Evolutionary conservation across 345 rosid genomes (phyloP), one percentile per base, ranked within the genome.

Genomic region (Abelmoschus esculentus): DNA sequence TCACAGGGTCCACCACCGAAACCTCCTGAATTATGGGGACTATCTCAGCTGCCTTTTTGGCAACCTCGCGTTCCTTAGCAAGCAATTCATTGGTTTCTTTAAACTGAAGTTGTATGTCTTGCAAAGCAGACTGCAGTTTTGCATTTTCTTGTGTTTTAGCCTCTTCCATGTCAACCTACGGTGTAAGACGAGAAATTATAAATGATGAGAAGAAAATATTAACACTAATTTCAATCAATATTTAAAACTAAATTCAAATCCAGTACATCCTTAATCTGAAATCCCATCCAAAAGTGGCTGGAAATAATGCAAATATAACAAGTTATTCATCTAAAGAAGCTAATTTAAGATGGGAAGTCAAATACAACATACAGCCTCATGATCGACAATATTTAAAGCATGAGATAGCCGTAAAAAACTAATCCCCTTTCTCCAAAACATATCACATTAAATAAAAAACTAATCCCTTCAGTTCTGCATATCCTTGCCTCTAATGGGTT

Each of bases 151-250:
- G 97, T 14, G 82, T 92, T 82, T 95, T 92, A 68, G 97, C 83
- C 78, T 91, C 99, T 86, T 95, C 99, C 62, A 89, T 26, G 75
- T 95, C 99, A 86, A 86, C 89, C 98, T 95, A 74, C 73, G 80
- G 46, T 61, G 31, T 73, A 61, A 69, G 65, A 40, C 18, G 69
- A 32, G 63, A 66, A 72, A 55, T 64, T 46, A 70, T 32, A 58
- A 15, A 46, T 31, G 15, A 58, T 17, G 15, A 61, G 26, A 13
- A 29, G 44, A 69, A 32, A 46, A 46, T 7, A 65, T 14, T 14
- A 13, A 13, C 46, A 46, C 5, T 44, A 26, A 13, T 44, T 26
- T 28, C 47, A 15, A 66, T 29, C 49, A 28, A 29, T 47, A 47
- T 12, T 22, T 56, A 56, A 9, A 56, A 56, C 54, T 44, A 22